Evolutionary conservation across 2,329 filamentous ascomycete genomes (phyloP).

Genomic region (Thermothelomyces thermophilus): DNA sequence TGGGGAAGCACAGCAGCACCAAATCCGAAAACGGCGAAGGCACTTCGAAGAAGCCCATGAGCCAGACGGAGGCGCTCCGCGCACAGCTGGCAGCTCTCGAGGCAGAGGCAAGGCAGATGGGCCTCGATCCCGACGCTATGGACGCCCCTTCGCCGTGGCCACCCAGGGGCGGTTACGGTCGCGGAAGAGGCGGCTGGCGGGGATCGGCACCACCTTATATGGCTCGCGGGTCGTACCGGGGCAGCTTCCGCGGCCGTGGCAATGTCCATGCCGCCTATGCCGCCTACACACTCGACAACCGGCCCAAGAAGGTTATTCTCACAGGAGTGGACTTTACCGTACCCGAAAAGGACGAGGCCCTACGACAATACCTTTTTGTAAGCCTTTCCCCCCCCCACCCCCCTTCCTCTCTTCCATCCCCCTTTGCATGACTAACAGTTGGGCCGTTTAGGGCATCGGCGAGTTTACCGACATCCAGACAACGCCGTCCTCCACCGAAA

Average conservation of each 20-base stretch:
- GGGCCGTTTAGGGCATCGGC: conserved; percentile 45
- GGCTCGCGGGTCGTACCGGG: conserved; percentile 29
- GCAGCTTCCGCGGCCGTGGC: conserved; percentile 24
- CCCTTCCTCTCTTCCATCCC: conserved; percentile 25
- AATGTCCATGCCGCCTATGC: conserved; percentile 44
- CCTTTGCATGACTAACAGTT: conserved; percentile 25
- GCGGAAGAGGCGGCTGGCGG: conserved; percentile 22
- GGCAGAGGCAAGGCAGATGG: conserved; percentile 63
- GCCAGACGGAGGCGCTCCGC: conserved; percentile 58
- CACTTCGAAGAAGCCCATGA: conserved; percentile 28
- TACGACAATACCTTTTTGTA: conserved; percentile 66
- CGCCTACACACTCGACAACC: conserved; percentile 66
- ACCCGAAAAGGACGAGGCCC: conserved; percentile 57
- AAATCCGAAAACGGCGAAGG: conserved; percentile 20
- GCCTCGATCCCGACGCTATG: conserved; percentile 54
- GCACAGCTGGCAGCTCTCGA: conserved; percentile 67
- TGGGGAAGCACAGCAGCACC: conserved; percentile 36
- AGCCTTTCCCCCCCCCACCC: conserved; percentile 31
- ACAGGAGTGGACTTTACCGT: conserved; percentile 57
- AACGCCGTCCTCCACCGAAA: conserved; percentile 41
- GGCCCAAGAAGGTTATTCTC: conserved; percentile 61
- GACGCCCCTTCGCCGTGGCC: conserved; percentile 27
- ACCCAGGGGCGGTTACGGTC: conserved; percentile 14
- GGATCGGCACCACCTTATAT: conserved; percentile 24
- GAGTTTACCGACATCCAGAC: conserved; percentile 55